Percentiles rank a stretch among this genome's conserved stretches.
These are phyloP conservation scores for Ramularia collo-cygni DNA, from an alignment of 2,329 filamentous ascomycete genomes.

Conservation along the genomic window DNA sequence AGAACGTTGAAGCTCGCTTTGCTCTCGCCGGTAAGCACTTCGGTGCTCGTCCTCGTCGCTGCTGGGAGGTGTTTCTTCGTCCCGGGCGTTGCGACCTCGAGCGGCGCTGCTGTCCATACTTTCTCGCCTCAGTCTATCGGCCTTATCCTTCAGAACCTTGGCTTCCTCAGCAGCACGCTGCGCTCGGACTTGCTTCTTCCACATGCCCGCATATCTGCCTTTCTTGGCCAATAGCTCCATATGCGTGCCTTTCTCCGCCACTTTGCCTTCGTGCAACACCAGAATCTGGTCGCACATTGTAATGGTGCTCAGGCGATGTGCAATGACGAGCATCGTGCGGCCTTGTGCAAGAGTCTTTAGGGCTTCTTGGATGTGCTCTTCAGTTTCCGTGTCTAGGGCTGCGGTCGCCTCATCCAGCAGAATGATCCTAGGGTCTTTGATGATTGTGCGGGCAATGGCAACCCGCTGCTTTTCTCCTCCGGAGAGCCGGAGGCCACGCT, in stretches of 20 bases:
- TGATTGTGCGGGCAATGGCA: constrained; percentile 84
- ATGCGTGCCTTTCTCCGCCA: constrained; percentile 47
- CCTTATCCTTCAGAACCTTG: constrained; percentile 43
- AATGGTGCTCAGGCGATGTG: constrained; percentile 57
- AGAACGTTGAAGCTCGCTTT: constrained; percentile 20
- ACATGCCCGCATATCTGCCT: constrained; percentile 44
- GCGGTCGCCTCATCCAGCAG: constrained; percentile 91
- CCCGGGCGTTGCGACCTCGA: constrained; percentile 12
- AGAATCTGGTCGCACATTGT: constrained; percentile 51
- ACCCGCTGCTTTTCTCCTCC: constrained; percentile 92
- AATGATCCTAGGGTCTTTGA: constrained; percentile 87
- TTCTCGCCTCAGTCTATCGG: constrained; percentile 42
- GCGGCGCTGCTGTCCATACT: constrained; percentile 39
- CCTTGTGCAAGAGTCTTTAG: constrained; percentile 74
- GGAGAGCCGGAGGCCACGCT: constrained; percentile 77
- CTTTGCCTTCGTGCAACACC: constrained; percentile 47
- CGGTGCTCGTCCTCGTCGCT: constrained; percentile 32
- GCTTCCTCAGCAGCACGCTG: constrained; percentile 46
- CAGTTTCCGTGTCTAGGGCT: constrained; percentile 82
- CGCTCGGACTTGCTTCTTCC: constrained; percentile 47
- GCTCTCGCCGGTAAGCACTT: constrained; percentile 6
- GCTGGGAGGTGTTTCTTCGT: constrained; percentile 23
- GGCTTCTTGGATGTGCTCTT: constrained; percentile 86
- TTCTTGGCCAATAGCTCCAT: constrained; percentile 43
- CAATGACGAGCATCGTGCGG: constrained; percentile 91